Evolutionary conservation across 495 filamentous ascomycete genomes (phyloP), one percentile per base, ranked within the genome.

Genomic region (Aspergillus kassunensis): DNA sequence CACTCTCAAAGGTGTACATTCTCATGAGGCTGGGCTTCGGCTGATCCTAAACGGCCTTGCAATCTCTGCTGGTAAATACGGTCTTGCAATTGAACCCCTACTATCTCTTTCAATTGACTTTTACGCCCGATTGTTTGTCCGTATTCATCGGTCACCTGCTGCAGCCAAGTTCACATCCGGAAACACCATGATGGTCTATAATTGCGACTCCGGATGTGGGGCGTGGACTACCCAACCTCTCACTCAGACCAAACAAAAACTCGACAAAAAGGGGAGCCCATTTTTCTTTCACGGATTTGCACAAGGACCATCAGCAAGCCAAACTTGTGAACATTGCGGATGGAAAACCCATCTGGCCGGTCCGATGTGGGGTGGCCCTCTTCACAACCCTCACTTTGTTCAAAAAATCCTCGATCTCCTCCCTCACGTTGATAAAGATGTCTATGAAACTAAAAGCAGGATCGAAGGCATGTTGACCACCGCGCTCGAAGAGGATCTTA

Each of bases 101-200:
- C 77, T 99, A 12, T 95, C 90, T 13, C 78, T 99, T 6, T 95
- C 88, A 16, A 93, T 97, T 48, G 93, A 99, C 66, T 99, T 89
- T 64, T 99, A 99, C 63, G 79, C 81, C n/a, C 81, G 95, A 37
- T 74, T 96, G 1, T 99, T 97, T 62, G 84, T 99, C 49, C 84
- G 89, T 1, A 75, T 99, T 25, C 75, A 80, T 49, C 87, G 80
- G 40, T 89, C 87, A 2, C 85, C 90, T 0, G 83, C 81, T 0
- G 82, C 89, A 49, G 91, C 97, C 47, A 99, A 99, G 62, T 89
- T 91, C 49, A 77, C 88, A 12, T 86, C 88, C 3, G 85, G 88
- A 16, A 96, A 90, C 62, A 95, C 87, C 0, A 96, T 99, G 90
- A 44, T 95, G 0, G 87, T 95, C 2, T 96, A 96, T 70, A 88